Base-by-base conservation (phyloP, 192 early-diverging fungal genomes). In the Gryganskiella cystojenkinii region DNA sequence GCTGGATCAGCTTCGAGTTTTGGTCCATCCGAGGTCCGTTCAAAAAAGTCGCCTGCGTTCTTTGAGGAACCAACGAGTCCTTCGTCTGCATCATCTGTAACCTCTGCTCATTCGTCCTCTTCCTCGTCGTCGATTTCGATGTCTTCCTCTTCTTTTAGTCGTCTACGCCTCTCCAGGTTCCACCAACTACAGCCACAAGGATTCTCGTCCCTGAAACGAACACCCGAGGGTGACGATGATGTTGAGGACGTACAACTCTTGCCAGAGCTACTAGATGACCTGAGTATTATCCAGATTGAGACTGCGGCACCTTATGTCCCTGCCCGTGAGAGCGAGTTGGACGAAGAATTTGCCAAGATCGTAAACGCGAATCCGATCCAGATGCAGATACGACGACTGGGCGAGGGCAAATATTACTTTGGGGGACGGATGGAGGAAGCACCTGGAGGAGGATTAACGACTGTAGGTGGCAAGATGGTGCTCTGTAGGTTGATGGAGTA, bases 401-500 rank as follows among this genome's bases (percentile, higher is more conserved):
- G 81, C 2, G 62, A 64, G 13, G 74, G 74, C 56, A 78, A 78
- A 35, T 78, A 78, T 47, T 78, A 78, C 43, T 69, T 78, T 60
- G 74, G 74, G 1, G 74, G 74, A 0, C 84, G 83, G 8, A 50
- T 78, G 8, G 61, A 80, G 13, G 82, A 73, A 1, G 73, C 69
- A 42, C 52, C 56, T 11, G 53, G 34, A 1, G 72, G 72, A 1
- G 79, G 42, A 55, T 51, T 19, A 40, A 79, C 71, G 17, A 73
- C 68, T 28, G 37, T 62, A 10, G 74, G 74, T 13, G 74, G 82
- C 51, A 88, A 88, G 46, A 56, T 86, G 67, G 66, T 61, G 3
- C 61, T 78, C 24, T 89, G 87, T 54, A 71, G 81, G 53, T 69
- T 89, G 44, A 84, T 86, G 81, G 83, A 71, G 25, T 86, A 83